phyloP scores from a whole-genome alignment of 345 rosid species.

The Bruguiera gymnorhiza region DNA sequence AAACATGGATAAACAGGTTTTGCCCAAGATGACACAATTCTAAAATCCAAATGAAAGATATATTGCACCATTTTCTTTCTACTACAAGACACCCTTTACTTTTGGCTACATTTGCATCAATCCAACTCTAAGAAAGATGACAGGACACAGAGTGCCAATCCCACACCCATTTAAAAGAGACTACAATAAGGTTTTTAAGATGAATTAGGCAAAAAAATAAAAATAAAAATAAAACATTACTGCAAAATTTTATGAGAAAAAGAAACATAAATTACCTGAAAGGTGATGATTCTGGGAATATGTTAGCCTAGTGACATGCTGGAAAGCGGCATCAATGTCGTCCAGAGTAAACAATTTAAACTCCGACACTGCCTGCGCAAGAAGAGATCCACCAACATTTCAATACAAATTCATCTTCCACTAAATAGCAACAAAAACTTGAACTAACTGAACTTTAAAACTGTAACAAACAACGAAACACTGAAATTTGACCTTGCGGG shows the following conservation, averaged over 20 bases:
- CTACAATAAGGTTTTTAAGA: no score
- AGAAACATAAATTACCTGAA: conserved; percentile 43
- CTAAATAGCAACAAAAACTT: no score
- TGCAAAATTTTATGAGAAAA: background rate
- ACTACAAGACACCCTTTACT: no score
- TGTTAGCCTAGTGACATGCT: conserved; percentile 76
- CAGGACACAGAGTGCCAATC: no score
- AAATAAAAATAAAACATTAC: background rate
- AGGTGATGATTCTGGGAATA: conserved; percentile 86
- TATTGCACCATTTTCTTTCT: no score
- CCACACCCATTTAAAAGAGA: no score
- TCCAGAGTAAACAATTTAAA: conserved; percentile 89
- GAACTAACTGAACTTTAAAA: no score
- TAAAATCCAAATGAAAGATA: no score
- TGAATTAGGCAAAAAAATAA: background rate
- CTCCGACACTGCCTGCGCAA: conserved; percentile 84
- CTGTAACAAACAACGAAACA: background rate
- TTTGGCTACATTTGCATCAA: no score
- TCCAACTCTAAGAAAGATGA: no score
- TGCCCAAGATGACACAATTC: no score
- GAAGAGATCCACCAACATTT: background rate
- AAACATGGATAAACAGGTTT: background rate
- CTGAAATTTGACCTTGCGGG: conserved; percentile 57
- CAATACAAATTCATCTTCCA: no score
- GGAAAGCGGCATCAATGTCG: conserved; percentile 90